Evolutionary conservation across 2,329 filamentous ascomycete genomes (phyloP), one percentile per base, ranked within the genome.

Genomic region (Trichophyton schoenleinii): DNA sequence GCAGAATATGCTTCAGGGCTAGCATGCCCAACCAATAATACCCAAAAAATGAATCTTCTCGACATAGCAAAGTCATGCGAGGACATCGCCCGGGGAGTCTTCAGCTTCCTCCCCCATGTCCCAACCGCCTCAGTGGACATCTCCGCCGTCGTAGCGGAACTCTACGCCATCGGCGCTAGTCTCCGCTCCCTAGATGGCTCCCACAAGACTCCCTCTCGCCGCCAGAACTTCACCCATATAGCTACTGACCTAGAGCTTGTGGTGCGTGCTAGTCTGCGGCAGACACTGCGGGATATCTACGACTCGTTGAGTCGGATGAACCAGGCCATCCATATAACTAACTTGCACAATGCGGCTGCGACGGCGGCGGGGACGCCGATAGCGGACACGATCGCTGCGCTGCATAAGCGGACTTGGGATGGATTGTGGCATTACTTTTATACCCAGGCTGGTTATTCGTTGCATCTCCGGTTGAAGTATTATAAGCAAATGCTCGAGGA

Each of bases 91-190:
- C 73, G 75, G 59, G 78, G 76, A 61, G 75, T 85, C 63, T 73
- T 74, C 63, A 67, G 71, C 48, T 82, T 83, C 68, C 72, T 79
- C 58, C 76, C 84, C 57, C 49, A 55, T 55, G 49, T 55, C 13
- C 77, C 79, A 6, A 74, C 80, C 59, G 72, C 78, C 66, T 73
- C 77, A 38, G 76, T 78, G 36, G 78, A 81, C 49, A 80, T 85
- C 66, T 81, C 80, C 25, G 74, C 74, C 36, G 70, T 80, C 31
- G 80, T 84, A 59, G 76, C 79, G 60, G 76, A 81, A 63, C 74
- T 84, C 25, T 83, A 80, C 67, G 75, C 75, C 59, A 79, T 84
- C 68, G 80, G 80, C 61, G 74, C 77, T 57, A 74, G 73, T 7
- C 72, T 85, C 25, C 76, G 77, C 53, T 72, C 72, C 48, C 70